phyloP scores from a whole-genome alignment of 768 basidiomycete species.

The Phylloporus sp. region DNA sequence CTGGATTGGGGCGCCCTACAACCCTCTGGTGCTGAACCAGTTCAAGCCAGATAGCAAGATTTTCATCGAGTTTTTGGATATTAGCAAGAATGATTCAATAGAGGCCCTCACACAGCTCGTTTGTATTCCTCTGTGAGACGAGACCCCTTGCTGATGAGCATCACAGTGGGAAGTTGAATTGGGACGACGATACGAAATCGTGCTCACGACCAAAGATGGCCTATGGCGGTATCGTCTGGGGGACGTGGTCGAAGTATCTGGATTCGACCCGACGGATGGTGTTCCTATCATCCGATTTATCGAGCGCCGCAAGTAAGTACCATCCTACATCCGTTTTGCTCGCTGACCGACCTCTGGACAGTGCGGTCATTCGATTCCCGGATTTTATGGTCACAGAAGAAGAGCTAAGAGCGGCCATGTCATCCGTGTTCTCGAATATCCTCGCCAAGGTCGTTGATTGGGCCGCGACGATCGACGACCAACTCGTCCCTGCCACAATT shows the following conservation, averaged over 20 bases:
- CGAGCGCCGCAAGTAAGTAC: too few relatives aligned
- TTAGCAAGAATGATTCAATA: background rate
- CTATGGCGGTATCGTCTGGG: conserved; percentile 19
- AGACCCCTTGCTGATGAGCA: background rate
- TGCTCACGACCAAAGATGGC: conserved; percentile 16
- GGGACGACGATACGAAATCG: conserved; percentile 16
- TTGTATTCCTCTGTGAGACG: background rate
- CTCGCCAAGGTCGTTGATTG: conserved; percentile 9
- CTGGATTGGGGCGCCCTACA: conserved; percentile 5
- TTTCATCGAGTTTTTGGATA: conserved; percentile 16
- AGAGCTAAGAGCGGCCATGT: conserved; percentile 8
- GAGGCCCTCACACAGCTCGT: background rate
- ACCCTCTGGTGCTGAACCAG: conserved; percentile 4
- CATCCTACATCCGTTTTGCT: background rate
- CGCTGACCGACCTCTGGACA: background rate
- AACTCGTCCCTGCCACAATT: conserved; percentile 4
- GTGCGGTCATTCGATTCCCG: conserved; percentile 8
- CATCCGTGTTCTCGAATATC: background rate
- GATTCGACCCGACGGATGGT: too few relatives aligned
- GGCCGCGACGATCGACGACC: conserved; percentile 11
- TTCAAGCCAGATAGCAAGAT: conserved; percentile 1
- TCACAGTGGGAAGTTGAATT: conserved; percentile 13
- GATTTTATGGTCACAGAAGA: conserved; percentile 10
- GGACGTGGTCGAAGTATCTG: too few relatives aligned
- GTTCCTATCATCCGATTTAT: too few relatives aligned